phyloP scores from a whole-genome alignment of 805 yeast genomes.

The Saccharomycopsis sp. region DNA sequence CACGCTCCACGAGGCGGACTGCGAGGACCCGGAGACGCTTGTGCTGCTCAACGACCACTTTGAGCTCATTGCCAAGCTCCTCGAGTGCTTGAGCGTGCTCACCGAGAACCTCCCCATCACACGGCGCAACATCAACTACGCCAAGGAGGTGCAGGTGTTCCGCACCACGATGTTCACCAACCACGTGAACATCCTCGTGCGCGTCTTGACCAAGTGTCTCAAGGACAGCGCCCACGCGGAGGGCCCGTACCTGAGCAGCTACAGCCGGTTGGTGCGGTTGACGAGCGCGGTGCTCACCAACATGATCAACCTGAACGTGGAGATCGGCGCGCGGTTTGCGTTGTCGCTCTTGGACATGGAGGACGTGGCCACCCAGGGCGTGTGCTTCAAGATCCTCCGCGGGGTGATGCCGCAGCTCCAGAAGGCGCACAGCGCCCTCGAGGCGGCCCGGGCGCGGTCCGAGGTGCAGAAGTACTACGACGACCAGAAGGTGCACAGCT shows the following conservation, averaged over 20 bases:
- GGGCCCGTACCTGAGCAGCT: no score
- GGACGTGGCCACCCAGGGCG: constrained; percentile 12
- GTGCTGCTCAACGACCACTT: constrained; percentile 19
- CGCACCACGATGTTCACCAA: constrained; percentile 60
- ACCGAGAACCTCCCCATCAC: constrained; percentile 43
- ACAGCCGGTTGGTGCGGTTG: constrained; percentile 1
- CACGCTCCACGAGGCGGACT: neutral
- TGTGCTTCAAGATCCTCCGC: constrained; percentile 17
- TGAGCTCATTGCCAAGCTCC: constrained; percentile 54
- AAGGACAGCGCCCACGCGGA: constrained; percentile 37
- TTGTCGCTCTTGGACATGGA: constrained; percentile 14
- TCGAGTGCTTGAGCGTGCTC: constrained; percentile 48
- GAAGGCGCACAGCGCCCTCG: no score
- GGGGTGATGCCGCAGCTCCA: neutral
- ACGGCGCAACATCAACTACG: constrained; percentile 55
- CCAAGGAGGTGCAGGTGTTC: constrained; percentile 45
- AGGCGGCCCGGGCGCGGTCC: no score
- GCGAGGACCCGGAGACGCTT: neutral
- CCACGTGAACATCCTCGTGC: constrained; percentile 52
- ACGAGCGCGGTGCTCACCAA: constrained; percentile 13
- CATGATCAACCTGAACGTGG: constrained; percentile 17
- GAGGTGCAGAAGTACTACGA: no score
- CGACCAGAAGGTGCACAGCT: no score
- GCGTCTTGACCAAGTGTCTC: constrained; percentile 34
- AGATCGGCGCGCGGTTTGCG: constrained; percentile 11